These are phyloP conservation scores for Eragrostis tef DNA, from an alignment of 202 grass and related monocot genomes.

Conservation along the genomic window DNA sequence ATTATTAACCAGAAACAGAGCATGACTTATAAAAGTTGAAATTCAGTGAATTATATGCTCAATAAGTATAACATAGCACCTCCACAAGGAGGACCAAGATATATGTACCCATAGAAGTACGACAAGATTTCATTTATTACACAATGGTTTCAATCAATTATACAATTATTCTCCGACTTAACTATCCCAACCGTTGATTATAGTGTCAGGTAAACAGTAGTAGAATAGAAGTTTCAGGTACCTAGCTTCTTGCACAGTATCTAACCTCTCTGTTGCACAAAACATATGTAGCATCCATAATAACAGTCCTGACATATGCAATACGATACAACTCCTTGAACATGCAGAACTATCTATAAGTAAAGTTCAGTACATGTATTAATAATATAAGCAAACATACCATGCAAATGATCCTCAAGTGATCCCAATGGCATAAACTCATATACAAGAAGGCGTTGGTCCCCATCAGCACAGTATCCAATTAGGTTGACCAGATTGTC, in stretches of 20 bases:
- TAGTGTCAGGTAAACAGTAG: background rate
- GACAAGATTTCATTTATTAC: background rate
- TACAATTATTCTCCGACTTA: slow-evolving; percentile 1
- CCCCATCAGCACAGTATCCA: slow-evolving; percentile 80
- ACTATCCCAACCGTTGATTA: background rate
- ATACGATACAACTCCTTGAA: slow-evolving; percentile 24
- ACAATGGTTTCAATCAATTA: slow-evolving; percentile 1
- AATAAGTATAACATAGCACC: background rate
- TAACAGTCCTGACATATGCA: slow-evolving; percentile 18
- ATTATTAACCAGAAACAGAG: slow-evolving; percentile 7
- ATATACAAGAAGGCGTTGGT: slow-evolving; percentile 81
- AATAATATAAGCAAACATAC: slow-evolving; percentile 46
- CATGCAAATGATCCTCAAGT: slow-evolving; percentile 81
- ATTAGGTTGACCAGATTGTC: slow-evolving; percentile 74
- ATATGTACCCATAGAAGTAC: background rate
- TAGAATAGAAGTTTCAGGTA: slow-evolving; percentile 26
- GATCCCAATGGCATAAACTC: slow-evolving; percentile 85
- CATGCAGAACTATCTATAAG: background rate
- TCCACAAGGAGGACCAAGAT: background rate
- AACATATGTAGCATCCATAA: background rate
- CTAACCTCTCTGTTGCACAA: background rate
- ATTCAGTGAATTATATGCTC: too few species aligned
- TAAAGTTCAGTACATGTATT: slow-evolving; percentile 31
- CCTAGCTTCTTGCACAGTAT: background rate
- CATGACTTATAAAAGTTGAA: background rate